Conservation (phyloP, 176 grass and related monocot genomes). For the Aechmea fasciata region DNA sequence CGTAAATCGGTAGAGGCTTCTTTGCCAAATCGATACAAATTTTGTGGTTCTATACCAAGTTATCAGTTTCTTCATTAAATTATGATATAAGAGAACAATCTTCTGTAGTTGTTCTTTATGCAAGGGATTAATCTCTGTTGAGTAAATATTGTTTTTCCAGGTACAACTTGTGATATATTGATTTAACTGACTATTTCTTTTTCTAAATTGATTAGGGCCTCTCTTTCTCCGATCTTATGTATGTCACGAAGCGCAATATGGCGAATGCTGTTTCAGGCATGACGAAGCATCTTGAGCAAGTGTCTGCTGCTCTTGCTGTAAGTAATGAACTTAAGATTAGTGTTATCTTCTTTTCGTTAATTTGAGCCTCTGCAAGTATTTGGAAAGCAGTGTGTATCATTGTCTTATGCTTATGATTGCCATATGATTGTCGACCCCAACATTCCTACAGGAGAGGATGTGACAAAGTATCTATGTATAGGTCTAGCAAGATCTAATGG, state of each 20-base stretch:
- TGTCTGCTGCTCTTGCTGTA: slow-evolving; percentile 74
- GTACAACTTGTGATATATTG: neutral
- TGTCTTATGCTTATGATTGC: slow-evolving; percentile 1
- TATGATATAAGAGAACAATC: too few species aligned
- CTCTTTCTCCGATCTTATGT: slow-evolving; percentile 87
- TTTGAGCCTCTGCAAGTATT: neutral
- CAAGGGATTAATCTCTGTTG: neutral
- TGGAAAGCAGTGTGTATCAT: neutral
- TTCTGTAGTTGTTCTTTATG: neutral
- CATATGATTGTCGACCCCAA: neutral
- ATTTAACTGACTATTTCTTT: neutral
- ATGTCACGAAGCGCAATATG: slow-evolving; percentile 92
- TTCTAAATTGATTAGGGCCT: slow-evolving; percentile 43
- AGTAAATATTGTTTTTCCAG: neutral
- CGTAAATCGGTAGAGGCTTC: neutral
- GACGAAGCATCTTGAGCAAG: slow-evolving; percentile 91
- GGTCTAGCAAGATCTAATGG: too few species aligned
- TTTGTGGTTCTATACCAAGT: too few species aligned
- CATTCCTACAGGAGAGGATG: too few species aligned
- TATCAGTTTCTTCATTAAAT: too few species aligned
- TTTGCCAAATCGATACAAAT: neutral
- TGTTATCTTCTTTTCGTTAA: neutral
- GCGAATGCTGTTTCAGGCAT: slow-evolving; percentile 77
- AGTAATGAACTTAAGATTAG: slow-evolving; percentile 23
- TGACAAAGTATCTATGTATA: too few species aligned